Conservation (phyloP, 2,329 filamentous ascomycete genomes). For the Huntiella decipiens region DNA sequence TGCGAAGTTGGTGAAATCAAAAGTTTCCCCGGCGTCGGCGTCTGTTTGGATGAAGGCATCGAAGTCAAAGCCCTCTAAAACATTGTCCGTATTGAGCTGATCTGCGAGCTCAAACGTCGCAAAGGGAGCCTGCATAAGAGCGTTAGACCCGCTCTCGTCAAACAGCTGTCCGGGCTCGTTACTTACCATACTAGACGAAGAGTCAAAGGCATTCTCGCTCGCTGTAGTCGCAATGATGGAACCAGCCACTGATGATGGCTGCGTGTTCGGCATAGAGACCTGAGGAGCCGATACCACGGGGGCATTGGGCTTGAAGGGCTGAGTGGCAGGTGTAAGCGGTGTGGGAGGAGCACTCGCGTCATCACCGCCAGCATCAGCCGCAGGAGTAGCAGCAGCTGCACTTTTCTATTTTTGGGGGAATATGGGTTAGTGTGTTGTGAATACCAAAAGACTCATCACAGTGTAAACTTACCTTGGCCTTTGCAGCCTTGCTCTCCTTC, state of each 20-base stretch:
- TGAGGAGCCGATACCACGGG: constrained; percentile 18
- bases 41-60: constrained; percentile 46
- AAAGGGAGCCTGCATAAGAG: constrained; percentile 24
- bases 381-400: constrained; percentile 33
- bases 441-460: too few relatives aligned
- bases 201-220: constrained; percentile 15
- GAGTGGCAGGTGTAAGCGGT: constrained; percentile 41
- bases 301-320: constrained; percentile 25
- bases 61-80: constrained; percentile 48
- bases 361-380: constrained; percentile 35
- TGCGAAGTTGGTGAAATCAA: constrained; percentile 36
- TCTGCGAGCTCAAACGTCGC: constrained; percentile 34
- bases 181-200: constrained; percentile 7
- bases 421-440: constrained; percentile 9
- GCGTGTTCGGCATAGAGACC: constrained; percentile 14
- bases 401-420: constrained; percentile 34
- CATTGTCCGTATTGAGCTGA: constrained; percentile 32
- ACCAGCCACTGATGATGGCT: constrained; percentile 17
- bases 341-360: constrained; percentile 43
- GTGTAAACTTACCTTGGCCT: constrained; percentile 41
- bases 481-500: constrained; percentile 47
- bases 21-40: constrained; percentile 27
- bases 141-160: constrained; percentile 1
- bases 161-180: constrained; percentile 21
- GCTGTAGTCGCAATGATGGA: constrained; percentile 26